Base-by-base conservation (phyloP, 768 basidiomycete species). In the Amyloporia xantha region DNA sequence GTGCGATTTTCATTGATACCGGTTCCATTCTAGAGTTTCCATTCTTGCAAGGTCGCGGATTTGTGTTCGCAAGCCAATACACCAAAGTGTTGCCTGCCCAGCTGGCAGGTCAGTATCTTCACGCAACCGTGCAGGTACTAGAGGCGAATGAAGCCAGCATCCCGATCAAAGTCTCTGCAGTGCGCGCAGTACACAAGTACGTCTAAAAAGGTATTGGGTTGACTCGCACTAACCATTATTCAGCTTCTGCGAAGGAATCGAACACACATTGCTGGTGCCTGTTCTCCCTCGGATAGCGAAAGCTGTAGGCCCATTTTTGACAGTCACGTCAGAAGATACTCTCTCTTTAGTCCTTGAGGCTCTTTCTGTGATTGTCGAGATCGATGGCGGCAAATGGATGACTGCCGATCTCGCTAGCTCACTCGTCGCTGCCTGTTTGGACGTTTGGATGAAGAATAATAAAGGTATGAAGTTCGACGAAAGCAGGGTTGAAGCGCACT, bases 161-260 rank as follows among this genome's bases (percentile, higher is more conserved):
- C n/a, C 88, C 91, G 0, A 86, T 97, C 59, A 98, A 97, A 66
- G 74, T 97, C 4, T 94, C 91, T 1, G 94, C 95, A 9, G 86
- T 98, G 23, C 89, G 91, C 65, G 92, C 95, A 2, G 75, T 97
- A 33, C 83, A 89, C 59, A 94, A 97, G 96, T 97, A 59, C 50
- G 81, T 63, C 1, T 17, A 23, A 19, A n/a, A n/a, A n/a, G n/a
- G n/a, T 24, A n/a, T 24, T 41, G 4, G 25, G 20, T 3, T 9
- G 33, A 9, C 9, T 20, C 15, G 40, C 6, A n/a, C n/a, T n/a
- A n/a, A n/a, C n/a, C n/a, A n/a, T n/a, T n/a, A n/a, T n/a, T 17
- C 49, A 89, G 86, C 61, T 88, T 88, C 69, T 86, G 79, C 65
- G 73, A 81, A 49, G 78, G 75, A 5, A 77, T 79, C 13, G 77